Evolutionary conservation across 352 stramenopile species (phyloP), one percentile per base, ranked within the genome.

Genomic region (Globisporangium camurandrum): DNA sequence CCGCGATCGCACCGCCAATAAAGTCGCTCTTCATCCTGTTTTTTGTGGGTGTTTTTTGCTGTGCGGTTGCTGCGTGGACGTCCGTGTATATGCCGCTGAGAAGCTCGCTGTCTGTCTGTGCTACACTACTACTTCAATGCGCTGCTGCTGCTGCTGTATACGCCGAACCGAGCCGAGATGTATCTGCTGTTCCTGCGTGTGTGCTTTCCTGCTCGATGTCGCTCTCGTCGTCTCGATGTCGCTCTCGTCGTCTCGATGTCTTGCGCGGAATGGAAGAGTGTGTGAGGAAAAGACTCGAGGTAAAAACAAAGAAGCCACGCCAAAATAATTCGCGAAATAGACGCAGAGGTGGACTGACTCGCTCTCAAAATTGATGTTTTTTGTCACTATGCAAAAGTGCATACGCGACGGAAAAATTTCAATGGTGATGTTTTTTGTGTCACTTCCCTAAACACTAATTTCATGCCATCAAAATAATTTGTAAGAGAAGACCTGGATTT

Each of bases 1-100:
- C 73, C 46, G 75, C 78, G 56, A 96, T 84, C 28, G 67, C 59
- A 31, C 80, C 86, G 56, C 85, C 86, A 49, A 94, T 73, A 49
- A 86, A 66, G 55, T 84, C 74, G 64, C 62, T 84, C 64, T 80
- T 82, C 74, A 86, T 86, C 36, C 28, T 51, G 11, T 4, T 36
- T 28, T 19, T 52, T 6, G 6, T 45, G n/a, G 14, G 23, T 26
- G 17, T 31, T 31, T 38, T 3, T 27, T 30, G 30, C 22, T 19
- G 20, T 26, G 4, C 3, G 23, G 22, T 47, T 6, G 4, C 11
- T 20, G 37, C 40, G 33, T 26, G 27, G n/a, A 20, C 42, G 22
- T 46, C 19, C 44, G 22, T 41, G 10, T 24, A 5, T 24, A 20
- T 40, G 44, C 38, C 39, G 24, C 30, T 34, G 3, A 34, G 30